phyloP scores from a whole-genome alignment of 768 basidiomycete genomes.

The Xerocomus potaroensis region DNA sequence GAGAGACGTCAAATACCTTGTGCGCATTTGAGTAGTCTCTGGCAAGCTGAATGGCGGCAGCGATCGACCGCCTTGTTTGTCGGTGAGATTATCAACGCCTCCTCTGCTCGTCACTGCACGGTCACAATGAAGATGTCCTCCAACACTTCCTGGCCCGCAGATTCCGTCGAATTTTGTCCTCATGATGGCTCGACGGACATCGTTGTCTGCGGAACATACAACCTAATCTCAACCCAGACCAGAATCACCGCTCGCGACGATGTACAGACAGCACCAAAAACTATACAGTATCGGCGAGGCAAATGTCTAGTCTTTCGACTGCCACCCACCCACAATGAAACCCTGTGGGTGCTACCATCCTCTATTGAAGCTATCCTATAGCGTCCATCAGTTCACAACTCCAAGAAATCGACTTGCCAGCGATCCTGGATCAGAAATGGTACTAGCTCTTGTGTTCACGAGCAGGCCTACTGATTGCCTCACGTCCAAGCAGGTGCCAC shows the following conservation, averaged over 20 bases:
- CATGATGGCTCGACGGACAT: conserved; percentile 52
- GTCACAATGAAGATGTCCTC: conserved; percentile 17
- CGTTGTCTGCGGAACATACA: conserved; percentile 90
- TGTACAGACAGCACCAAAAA: neutral
- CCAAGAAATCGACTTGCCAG: conserved; percentile 70
- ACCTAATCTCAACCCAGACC: conserved; percentile 46
- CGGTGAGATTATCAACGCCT: conserved; percentile 67
- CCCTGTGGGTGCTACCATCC: conserved; percentile 32
- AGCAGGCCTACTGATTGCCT: neutral
- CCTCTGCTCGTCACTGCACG: neutral
- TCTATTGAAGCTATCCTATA: neutral
- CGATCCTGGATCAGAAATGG: conserved; percentile 96
- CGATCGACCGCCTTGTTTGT: conserved; percentile 72
- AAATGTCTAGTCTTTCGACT: conserved; percentile 68
- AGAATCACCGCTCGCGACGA: neutral
- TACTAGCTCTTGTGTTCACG: conserved; percentile 27
- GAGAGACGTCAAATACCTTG: conserved; percentile 45
- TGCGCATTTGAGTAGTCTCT: conserved; percentile 80
- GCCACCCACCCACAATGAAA: conserved; percentile 26
- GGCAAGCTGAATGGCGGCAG: conserved; percentile 73
- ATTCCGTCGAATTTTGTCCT: conserved; percentile 90
- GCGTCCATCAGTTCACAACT: conserved; percentile 44
- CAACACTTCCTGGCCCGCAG: conserved; percentile 82
- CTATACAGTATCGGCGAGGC: conserved; percentile 50
- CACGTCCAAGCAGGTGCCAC: conserved; percentile 51